phyloP scores from a whole-genome alignment of 495 filamentous ascomycete genomes.

The Penicillium waksmanii region DNA sequence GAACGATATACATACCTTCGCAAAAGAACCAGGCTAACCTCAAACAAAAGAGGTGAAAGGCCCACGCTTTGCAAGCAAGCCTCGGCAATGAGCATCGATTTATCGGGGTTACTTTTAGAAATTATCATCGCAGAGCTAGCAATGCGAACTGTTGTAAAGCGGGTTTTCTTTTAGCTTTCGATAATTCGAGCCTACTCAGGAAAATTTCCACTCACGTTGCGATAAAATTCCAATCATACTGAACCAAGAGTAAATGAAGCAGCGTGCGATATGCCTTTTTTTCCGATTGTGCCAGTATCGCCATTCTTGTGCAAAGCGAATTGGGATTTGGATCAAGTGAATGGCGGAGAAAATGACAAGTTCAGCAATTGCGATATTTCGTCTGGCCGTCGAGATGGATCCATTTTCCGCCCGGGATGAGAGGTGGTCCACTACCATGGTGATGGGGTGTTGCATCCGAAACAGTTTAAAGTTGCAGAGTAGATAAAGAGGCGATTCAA shows the following conservation, averaged over 20 bases:
- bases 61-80: constrained; percentile 34
- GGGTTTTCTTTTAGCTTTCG: neutral
- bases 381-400: constrained; percentile 24
- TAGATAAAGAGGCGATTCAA: no score
- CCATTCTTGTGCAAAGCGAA: constrained; percentile 35
- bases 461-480: neutral
- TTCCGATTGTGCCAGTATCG: constrained; percentile 39
- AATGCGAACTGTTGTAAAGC: constrained; percentile 32
- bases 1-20: constrained; percentile 26
- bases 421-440: neutral
- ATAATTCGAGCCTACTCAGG: neutral
- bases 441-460: neutral
- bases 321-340: constrained; percentile 26
- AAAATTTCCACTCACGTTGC: constrained; percentile 25
- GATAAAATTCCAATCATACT: constrained; percentile 35
- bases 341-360: constrained; percentile 33
- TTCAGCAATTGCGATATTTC: constrained; percentile 34
- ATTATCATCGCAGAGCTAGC: constrained; percentile 33
- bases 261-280: constrained; percentile 23
- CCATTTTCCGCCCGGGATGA: constrained; percentile 5
- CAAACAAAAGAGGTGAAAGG: constrained; percentile 41
- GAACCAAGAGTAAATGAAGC: constrained; percentile 35
- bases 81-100: constrained; percentile 32
- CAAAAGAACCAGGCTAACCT: constrained; percentile 39
- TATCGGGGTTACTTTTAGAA: constrained; percentile 20